phyloP scores from a whole-genome alignment of 441 rosid genomes.

The Mallotus japonicus region DNA sequence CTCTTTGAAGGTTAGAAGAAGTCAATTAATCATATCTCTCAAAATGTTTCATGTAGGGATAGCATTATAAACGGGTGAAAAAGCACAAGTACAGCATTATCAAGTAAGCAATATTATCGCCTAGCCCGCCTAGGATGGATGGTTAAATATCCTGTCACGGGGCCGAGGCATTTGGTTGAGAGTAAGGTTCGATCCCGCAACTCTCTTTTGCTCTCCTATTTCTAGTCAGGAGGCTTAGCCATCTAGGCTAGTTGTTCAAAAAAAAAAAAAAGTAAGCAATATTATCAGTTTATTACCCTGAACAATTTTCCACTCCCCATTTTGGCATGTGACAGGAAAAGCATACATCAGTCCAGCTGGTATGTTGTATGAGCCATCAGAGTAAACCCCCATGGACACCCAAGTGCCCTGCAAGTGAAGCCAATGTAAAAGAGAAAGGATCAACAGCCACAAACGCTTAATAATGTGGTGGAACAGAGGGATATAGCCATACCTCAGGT shows the following conservation, averaged over 20 bases:
- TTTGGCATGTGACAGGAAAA: constrained; percentile 71
- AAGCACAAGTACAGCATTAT: not conserved
- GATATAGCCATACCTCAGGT: constrained; percentile 54
- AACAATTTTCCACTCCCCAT: constrained; percentile 85
- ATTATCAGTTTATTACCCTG: constrained; percentile 50
- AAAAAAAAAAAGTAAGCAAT: too few relatives aligned
- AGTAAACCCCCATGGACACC: constrained; percentile 92
- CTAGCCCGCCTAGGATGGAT: too few relatives aligned
- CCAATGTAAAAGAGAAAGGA: not conserved
- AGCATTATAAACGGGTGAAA: not conserved
- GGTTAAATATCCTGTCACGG: too few relatives aligned
- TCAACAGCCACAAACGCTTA: not conserved
- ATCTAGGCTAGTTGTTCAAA: too few relatives aligned
- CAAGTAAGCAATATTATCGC: not conserved
- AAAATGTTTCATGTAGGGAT: too few relatives aligned
- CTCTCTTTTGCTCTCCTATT: too few relatives aligned
- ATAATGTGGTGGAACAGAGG: not conserved
- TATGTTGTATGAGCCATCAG: constrained; percentile 86
- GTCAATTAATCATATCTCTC: too few relatives aligned
- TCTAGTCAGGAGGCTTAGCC: too few relatives aligned
- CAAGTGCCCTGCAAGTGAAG: constrained; percentile 55
- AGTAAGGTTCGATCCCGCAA: too few relatives aligned
- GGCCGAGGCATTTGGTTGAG: too few relatives aligned
- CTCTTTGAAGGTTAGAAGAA: constrained; percentile 32
- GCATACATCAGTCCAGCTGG: constrained; percentile 90